Percentiles rank a stretch among this genome's conserved stretches.
Evolutionary conservation across 164 flowering plant species (phyloP).

Genomic region (Aristolochia fimbriata): DNA sequence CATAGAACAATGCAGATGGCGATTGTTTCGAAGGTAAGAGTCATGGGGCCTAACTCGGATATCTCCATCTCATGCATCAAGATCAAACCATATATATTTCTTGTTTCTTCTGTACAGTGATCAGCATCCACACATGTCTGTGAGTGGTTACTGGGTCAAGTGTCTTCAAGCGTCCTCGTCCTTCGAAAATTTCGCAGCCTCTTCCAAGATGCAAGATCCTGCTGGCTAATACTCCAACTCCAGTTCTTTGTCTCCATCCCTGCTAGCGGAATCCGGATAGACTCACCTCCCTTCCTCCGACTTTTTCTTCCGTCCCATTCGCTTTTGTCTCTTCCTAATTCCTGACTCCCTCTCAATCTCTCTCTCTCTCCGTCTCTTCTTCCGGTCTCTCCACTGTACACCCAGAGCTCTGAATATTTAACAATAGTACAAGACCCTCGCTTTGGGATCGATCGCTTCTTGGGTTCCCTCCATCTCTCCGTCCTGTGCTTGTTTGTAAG

Average conservation of each 20-base stretch:
- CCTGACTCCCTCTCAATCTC: not conserved
- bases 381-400: too few species aligned
- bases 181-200: too few species aligned
- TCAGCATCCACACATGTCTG: too few species aligned
- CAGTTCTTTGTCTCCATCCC: too few species aligned
- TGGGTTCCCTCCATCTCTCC: constrained; percentile 7
- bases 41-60: not conserved
- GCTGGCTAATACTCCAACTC: too few species aligned
- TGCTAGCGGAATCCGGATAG: too few species aligned
- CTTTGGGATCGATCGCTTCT: not conserved
- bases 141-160: too few species aligned
- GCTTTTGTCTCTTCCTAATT: not conserved
- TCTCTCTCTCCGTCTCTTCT: constrained; percentile 1
- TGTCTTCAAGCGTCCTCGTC: too few species aligned
- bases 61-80: not conserved
- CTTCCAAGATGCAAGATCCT: too few species aligned
- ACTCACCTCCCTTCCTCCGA: too few species aligned
- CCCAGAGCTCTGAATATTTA: not conserved
- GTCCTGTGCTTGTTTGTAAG: constrained; percentile 4
- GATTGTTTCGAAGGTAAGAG: constrained; percentile 5
- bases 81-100: not conserved
- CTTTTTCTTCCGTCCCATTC: too few species aligned
- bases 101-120: too few species aligned
- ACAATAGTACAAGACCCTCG: not conserved
- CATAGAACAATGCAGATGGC: constrained; percentile 7